Conservation (phyloP, 352 stramenopile genomes). For the Plasmopara halstedii region DNA sequence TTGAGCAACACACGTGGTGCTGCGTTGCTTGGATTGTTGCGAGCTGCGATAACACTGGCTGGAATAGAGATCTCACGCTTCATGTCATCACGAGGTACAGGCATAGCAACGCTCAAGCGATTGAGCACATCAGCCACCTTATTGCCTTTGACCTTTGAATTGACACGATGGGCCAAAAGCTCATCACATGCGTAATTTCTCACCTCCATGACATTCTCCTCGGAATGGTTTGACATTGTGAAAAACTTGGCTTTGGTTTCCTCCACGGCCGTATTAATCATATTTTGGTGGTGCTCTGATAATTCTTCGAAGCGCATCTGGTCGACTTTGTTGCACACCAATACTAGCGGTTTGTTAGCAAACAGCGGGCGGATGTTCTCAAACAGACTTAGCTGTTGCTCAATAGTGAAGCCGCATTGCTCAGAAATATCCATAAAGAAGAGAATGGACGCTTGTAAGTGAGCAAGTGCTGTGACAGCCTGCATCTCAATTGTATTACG, state of each 20-base stretch:
- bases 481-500: conserved; percentile 99
- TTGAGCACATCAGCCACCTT: conserved; percentile 96
- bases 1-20: conserved; percentile 58
- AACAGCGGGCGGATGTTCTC: conserved; percentile 98
- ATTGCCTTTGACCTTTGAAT: conserved; percentile 91
- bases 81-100: conserved; percentile 89
- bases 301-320: conserved; percentile 92
- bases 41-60: conserved; percentile 83
- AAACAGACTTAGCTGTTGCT: conserved; percentile 97
- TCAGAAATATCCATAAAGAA: conserved; percentile 99
- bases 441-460: conserved; percentile 98
- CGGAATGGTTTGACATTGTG: conserved; percentile 96
- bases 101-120: conserved; percentile 93
- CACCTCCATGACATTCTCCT: conserved; percentile 95
- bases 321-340: conserved; percentile 99
- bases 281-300: conserved; percentile 54
- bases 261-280: conserved; percentile 71
- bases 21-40: conserved; percentile 40
- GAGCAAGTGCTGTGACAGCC: conserved; percentile 97
- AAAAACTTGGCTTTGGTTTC: conserved; percentile 90
- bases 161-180: conserved; percentile 91
- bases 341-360: conserved; percentile 97
- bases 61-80: conserved; percentile 91
- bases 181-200: conserved; percentile 95
- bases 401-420: conserved; percentile 98